Evolutionary conservation across 495 filamentous ascomycete species (phyloP), one percentile per base, ranked within the genome.

Genomic region (Penicillium soppii): DNA sequence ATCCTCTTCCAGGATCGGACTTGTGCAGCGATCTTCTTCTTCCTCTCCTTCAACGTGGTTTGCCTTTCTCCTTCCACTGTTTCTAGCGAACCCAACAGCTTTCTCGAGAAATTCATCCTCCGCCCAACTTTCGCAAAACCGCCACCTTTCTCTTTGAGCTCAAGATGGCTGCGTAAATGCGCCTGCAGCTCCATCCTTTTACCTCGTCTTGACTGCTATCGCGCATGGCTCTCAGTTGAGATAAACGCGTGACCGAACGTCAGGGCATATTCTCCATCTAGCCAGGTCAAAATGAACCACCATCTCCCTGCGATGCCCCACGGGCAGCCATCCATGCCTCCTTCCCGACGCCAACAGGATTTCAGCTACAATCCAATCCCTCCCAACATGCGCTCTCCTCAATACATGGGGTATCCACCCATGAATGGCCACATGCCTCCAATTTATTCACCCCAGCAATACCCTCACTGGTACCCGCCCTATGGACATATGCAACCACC

Each of bases 261-360:
- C 61, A 66, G 72, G 66, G 62, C 72, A 66, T 68, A 29, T 46
- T 63, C 47, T 61, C 52, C 58, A 50, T 63, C 54, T 43, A 67
- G 67, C 61, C 67, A 60, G 58, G 63, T 70, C 70, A 74, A 70
- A 66, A 82, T 82, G 74, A 82, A 81, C 63, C 73, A 77, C 58
- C 75, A 81, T 59, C 58, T 79, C 61, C 71, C 79, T 56, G 68
- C 72, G 45, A 70, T 79, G 68, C 72, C 76, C 56, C 78, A 77
- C 71, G 76, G 76, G 70, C 79, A 78, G 69, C 74, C 77, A 47
- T 75, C 79, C 32, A 73, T 80, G 62, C 72, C 74, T 39, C 66
- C 70, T 47, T 68, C 71, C 8, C 66, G 78, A 54, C 63, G 76
- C 50, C 77, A 76, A 56, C 75, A 77, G 57, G 79, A 80, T 22